Base-by-base conservation (phyloP, 2,329 filamentous ascomycete species). In the Diplodia scrobiculata region DNA sequence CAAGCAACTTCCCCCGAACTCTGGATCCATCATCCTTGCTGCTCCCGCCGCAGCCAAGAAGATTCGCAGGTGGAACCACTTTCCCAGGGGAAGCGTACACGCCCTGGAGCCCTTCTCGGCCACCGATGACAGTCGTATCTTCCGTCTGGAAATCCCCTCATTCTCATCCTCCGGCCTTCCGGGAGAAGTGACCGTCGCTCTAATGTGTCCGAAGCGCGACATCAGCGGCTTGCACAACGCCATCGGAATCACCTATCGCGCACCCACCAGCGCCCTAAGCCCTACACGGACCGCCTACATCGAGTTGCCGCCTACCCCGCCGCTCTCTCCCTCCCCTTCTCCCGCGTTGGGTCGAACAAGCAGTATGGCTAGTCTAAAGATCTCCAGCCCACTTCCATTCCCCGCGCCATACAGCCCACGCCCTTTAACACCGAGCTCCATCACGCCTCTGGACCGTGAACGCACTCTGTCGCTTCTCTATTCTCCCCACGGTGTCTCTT, bases 161-260 rank as follows among this genome's bases (percentile, higher is more conserved):
- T 74, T 83, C 27, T 78, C 81, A 2, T 76, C 82, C 0, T 80
- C 81, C 27, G 87, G 85, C 5, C 77, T 81, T 14, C 79, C 82
- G 9, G 89, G 89, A 19, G 88, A 91, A 77, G 82, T 91, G n/a
- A 91, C 88, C 0, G 81, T 92, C n/a, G 81, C 88, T 1, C 87
- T 87, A 73, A 83, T 91, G 34, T 79, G 84, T 0, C 85, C 87
- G 63, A 86, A 84, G 71, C 76, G 81, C 55, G 87, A 90, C 71
- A 71, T 87, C 3, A 85, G 84, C 7, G 84, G 84, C 2, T 72
- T 89, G 0, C 88, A 90, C 72, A 85, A 86, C 66, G 89, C 88
- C 11, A 83, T 91, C 69, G 89, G 86, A 14, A 89, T 92, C 70
- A 92, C 89, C 0, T 92, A 91, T 73, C 84, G 84, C 19, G 84